Percentiles rank a stretch among this genome's conserved stretches.
Evolutionary conservation across 192 early-diverging fungal genomes (phyloP).

Genomic region (Thamnidium elegans): DNA sequence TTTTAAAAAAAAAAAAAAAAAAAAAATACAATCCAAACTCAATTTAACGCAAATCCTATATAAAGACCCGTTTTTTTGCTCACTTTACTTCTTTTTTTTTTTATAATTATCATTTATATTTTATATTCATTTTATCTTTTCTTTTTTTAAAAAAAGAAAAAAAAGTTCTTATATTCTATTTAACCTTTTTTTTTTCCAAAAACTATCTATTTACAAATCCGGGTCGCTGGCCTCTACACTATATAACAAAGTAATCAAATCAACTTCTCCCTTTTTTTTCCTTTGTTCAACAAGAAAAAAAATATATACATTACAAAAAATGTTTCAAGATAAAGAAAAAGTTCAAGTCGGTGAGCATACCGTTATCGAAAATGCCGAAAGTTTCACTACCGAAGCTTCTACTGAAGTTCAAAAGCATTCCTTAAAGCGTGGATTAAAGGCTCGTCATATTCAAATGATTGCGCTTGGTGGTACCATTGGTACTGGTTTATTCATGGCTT

Average conservation of each 20-base stretch:
- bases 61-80: background rate
- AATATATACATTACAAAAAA: background rate
- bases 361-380: constrained; percentile 12
- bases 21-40: background rate
- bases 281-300: background rate
- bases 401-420: background rate
- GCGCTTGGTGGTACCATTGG: constrained; percentile 28
- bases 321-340: constrained; percentile 16
- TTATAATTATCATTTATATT: background rate
- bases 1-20: too few species aligned
- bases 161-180: background rate
- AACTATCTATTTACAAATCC: constrained; percentile 10
- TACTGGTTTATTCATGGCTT: constrained; percentile 73
- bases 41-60: background rate
- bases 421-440: constrained; percentile 22
- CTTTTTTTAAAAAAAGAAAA: constrained; percentile 8
- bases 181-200: constrained; percentile 5
- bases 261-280: background rate
- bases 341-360: background rate
- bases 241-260: background rate
- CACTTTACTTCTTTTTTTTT: background rate
- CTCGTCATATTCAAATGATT: constrained; percentile 36
- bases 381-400: background rate
- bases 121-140: background rate
- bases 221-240: constrained; percentile 29